Evolutionary conservation across 1,139 yeast genomes (phyloP), one percentile per base, ranked within the genome.

Genomic region (Nakaseomyces nivariensis): DNA sequence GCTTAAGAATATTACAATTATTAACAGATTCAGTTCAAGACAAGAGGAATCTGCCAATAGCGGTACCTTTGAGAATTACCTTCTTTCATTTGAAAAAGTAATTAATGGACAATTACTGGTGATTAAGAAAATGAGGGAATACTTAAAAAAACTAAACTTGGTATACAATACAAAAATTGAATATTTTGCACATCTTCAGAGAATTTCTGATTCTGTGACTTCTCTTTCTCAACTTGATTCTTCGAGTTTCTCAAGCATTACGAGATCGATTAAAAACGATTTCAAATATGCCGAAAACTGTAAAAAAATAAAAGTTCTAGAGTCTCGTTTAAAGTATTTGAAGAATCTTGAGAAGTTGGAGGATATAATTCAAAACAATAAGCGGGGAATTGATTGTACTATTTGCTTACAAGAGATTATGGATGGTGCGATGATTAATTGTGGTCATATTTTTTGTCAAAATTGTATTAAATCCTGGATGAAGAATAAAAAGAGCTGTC

Each of bases 391-490:
- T 37, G 68, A 75, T 47, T 92, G 97, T 67, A 76, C 82, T 43
- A 89, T 92, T 56, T 92, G 98, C 63, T 78, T 84, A 26, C 74
- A 79, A 4, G 64, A 76, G 1, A 87, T 89, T 45, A 73, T 79
- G 3, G 72, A 80, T 45, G 97, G 97, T 0, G 76, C 92, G 0
- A 71, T 90, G 53, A 83, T 95, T 0, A 81, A 79, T 22, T 90
- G 97, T 73, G 97, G 97, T 0, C 97, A 90, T 66, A 82, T 82
- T 58, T 90, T 84, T 62, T 90, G 97, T 63, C 77, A 78, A 52
- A 83, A 77, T 2, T 90, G 97, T 64, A 71, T 89, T 37, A 73
- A 69, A 13, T 81, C 76, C 51, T 92, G 98, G 97, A 64, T 84
- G 51, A 70, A 68, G 11, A 71, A 71, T 24, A 75, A 75, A 40